Evolutionary conservation across 106 monocot species (phyloP), one percentile per base, ranked within the genome.

Genomic region (Hemerocallis citrina): DNA sequence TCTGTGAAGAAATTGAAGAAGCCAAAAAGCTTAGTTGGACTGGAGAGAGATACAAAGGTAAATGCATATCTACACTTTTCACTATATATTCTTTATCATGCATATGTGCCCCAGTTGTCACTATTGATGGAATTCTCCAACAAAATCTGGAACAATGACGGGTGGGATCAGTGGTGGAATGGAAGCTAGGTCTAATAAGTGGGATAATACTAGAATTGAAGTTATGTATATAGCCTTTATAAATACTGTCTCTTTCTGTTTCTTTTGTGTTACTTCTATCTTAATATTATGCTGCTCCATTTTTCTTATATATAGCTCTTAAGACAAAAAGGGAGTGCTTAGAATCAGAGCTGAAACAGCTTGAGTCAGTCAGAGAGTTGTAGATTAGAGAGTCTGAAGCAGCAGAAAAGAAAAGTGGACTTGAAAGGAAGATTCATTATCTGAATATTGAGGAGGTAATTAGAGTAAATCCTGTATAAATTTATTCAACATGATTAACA

Each of bases 101-200:
- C 30, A 23, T 23, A 5, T 31, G 21, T 62, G 43, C 44, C 65
- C 13, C 68, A 98, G 98, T 98, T 69, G 98, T 98, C 21, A 98
- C 98, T 50, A 56, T 85, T 59, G 88, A 98, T 85, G 98, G 98
- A 57, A 92, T 88, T 51, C 84, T 98, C 82, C 92, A 14, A 92
- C 98, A 10, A 98, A 98, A 66, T 78, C 98, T 56, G 98, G 98
- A 48, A 92, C 92, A 39, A 98, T 98, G 98, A 98, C 98, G 64
- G 98, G 98, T 61, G 98, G 98, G 24, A 63, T 85, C 66, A 98
- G 85, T 72, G 92, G 91, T 46, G 91, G 92, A 48, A 98, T 98
- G 98, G 98, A 92, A 75, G 92, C 92, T 43, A 98, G 81, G 69
- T 98, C 98, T 55, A 92, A 98, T 42, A 98, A 98, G 55, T 98